Evolutionary conservation across 148 eudicot genomes (phyloP), one percentile per base, ranked within the genome.

Genomic region (Persicaria maculosa): DNA sequence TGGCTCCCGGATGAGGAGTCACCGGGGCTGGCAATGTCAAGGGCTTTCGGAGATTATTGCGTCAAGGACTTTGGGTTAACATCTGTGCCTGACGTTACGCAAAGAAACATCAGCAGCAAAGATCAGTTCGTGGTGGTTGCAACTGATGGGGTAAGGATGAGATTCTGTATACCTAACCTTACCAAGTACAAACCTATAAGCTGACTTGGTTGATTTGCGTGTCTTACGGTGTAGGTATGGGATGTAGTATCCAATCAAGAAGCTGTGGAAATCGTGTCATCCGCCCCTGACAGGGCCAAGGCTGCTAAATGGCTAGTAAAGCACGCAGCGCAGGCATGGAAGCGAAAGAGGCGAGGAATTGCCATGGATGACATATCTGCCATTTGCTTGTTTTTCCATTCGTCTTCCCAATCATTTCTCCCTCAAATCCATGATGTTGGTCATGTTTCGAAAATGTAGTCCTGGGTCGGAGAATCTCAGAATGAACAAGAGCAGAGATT

Each of bases 11-110:
- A 88, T 44, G 94, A 84, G 80, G 92, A 89, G 46, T 79, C 88
- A 1, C 99, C 99, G 0, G 99, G 99, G 75, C 82, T 95, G 20
- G 99, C 99, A 48, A 95, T 95, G 99, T 92, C 99, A 8, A 80
- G 99, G 78, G 97, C 99, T 10, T 92, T 95, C 44, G 99, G 99
- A 17, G 99, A 95, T 81, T 85, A 86, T 67, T 90, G 97, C 55
- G 62, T 92, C 4, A 95, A 95, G 81, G 91, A 90, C 69, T 92
- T 84, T 71, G 99, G 99, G 47, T 89, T 95, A 5, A 88, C 89
- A 48, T 95, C 99, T 3, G 91, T 90, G 72, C 99, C 99, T 40
- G 90, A 95, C 78, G 97, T 95, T 53, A 90, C 87, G 40, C 86
- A 95, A 20, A 84, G 90, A 68, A 88, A 81, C 78, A 81, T 95